Base-by-base conservation (phyloP, 345 rosid species). In the Kandelia obovata region DNA sequence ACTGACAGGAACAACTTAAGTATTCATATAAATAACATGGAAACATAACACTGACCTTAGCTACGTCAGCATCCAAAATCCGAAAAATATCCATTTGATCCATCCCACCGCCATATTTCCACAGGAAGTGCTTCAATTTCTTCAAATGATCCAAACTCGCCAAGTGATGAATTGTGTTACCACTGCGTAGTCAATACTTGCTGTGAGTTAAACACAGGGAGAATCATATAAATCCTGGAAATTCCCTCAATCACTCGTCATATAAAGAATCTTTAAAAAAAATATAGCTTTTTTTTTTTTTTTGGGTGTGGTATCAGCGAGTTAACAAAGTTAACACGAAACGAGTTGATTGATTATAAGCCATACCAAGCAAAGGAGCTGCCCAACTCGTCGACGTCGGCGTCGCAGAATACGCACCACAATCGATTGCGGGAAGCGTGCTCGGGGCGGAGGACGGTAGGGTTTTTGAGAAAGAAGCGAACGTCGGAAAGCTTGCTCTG, bases 351-450 rank as follows among this genome's bases (percentile, higher is more conserved):
- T 30, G 30, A 63, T 20, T 53, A 35, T 57, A 64, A 35, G 15
- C 4, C 73, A 71, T 80, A 92, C 96, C 97, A 88, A 64, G 91
- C 87, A 28, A 92, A 85, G 70, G 85, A 82, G 85, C 92, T 88
- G 46, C 74, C 83, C 25, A 74, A 69, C 78, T 92, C 99, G 52
- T 71, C 77, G 23, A 95, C 65, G 56, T 89, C 94, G 58, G 67
- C 39, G 37, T 90, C 97, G 62, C 99, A 92, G 82, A 92, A 84
- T 76, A 87, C 85, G 79, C 97, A 90, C 97, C 98, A 87, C 43
- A 90, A 75, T 64, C 96, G 85, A 74, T 84, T 85, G 53, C 78
- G 81, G 43, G 85, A 83, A 64, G 86, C 81, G 71, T 75, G 82
- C 49, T 87, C 87, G 13, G 88, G 81, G 25, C 81, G 83, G 55